Percentiles rank a stretch among this genome's conserved stretches.
phyloP scores from a whole-genome alignment of 192 early-diverging fungal species.

The Rhizoclosmatium globosum region DNA sequence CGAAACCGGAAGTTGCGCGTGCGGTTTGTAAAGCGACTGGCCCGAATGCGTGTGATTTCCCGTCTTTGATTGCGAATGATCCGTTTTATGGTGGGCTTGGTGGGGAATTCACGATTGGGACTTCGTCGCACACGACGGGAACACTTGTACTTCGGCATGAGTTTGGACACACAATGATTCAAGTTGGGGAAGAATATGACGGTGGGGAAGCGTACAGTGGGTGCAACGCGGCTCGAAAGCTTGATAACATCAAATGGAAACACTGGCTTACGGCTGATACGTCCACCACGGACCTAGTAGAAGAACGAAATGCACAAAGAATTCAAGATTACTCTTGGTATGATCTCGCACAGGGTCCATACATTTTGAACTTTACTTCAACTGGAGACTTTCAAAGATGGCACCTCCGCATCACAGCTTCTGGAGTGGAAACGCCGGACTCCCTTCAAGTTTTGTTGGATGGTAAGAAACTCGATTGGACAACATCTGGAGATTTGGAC shows the following conservation, averaged over 20 bases:
- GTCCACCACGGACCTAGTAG: conserved; percentile 43
- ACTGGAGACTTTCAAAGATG: conserved; percentile 58
- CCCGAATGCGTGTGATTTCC: conserved; percentile 65
- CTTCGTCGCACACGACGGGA: conserved; percentile 57
- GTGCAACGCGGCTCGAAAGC: conserved; percentile 51
- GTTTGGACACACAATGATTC: conserved; percentile 54
- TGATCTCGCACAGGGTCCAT: conserved; percentile 64
- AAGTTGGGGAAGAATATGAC: conserved; percentile 57
- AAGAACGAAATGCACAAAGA: conserved; percentile 10
- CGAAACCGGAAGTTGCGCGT: conserved; percentile 57
- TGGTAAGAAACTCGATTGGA: conserved; percentile 60
- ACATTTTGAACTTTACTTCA: conserved; percentile 58
- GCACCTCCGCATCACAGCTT: conserved; percentile 62
- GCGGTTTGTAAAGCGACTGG: conserved; percentile 59
- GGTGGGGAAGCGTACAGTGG: conserved; percentile 59
- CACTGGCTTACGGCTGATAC: conserved; percentile 60
- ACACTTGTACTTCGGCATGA: conserved; percentile 70
- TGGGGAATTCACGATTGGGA: conserved; percentile 71
- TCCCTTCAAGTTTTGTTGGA: conserved; percentile 59
- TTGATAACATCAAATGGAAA: conserved; percentile 63
- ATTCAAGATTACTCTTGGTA: conserved; percentile 57
- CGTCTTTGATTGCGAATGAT: conserved; percentile 67
- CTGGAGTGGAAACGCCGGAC: conserved; percentile 60
- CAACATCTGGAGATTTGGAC: conserved; percentile 56
- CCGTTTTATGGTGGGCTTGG: conserved; percentile 70